phyloP scores from a whole-genome alignment of 352 stramenopile genomes.

The Globisporangium radiosum region DNA sequence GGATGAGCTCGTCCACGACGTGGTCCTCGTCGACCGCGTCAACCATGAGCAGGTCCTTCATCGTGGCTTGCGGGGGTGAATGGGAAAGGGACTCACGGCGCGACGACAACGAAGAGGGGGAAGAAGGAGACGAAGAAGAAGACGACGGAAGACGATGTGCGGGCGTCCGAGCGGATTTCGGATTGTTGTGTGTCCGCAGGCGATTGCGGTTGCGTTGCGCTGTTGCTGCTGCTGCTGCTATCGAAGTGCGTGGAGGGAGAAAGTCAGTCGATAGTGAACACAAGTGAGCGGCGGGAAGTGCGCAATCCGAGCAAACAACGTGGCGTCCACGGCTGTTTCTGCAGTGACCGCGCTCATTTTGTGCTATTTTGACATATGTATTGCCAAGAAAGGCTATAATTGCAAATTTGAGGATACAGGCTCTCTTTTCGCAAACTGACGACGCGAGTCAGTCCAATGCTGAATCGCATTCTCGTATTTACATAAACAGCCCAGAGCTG shows the following conservation, averaged over 20 bases:
- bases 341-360: too few relatives aligned
- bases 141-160: background rate
- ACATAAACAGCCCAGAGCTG: too few relatives aligned
- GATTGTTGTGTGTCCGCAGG: background rate
- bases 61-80: constrained; percentile 7
- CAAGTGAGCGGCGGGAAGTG: background rate
- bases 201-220: background rate
- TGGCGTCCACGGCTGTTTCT: too few relatives aligned
- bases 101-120: background rate
- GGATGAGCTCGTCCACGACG: constrained; percentile 70
- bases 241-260: background rate
- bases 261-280: background rate
- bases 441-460: too few relatives aligned
- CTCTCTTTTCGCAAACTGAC: too few relatives aligned
- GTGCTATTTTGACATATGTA: too few relatives aligned
- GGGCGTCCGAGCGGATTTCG: background rate
- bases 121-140: background rate
- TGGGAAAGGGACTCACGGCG: background rate
- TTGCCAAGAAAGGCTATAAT: too few relatives aligned
- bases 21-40: constrained; percentile 69
- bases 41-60: constrained; percentile 77
- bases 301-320: background rate
- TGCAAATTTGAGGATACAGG: too few relatives aligned
- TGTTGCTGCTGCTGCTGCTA: background rate
- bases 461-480: too few relatives aligned